phyloP scores from a whole-genome alignment of 176 grass and related monocot genomes.

The Elaeis guineensis region DNA sequence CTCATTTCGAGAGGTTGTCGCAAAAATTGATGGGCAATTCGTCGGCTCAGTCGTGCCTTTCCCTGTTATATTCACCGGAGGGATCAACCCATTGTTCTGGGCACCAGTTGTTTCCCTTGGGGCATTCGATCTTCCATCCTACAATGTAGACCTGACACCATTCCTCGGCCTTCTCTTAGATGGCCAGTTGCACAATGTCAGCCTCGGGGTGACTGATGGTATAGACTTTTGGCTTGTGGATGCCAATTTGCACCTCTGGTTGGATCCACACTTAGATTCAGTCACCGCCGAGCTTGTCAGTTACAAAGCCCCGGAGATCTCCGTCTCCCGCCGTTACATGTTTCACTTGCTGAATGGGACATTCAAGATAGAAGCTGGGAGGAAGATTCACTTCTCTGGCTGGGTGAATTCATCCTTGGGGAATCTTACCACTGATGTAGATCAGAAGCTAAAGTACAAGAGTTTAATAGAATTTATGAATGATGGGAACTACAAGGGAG shows the following conservation, averaged over 20 bases:
- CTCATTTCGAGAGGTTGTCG: slow-evolving; percentile 70
- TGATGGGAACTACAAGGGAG: slow-evolving; percentile 48
- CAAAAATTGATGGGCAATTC: slow-evolving; percentile 40
- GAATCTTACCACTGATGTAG: slow-evolving; percentile 78
- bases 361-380: slow-evolving; percentile 44
- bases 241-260: slow-evolving; percentile 87
- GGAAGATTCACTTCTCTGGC: slow-evolving; percentile 38
- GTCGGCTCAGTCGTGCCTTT: slow-evolving; percentile 78
- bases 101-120: slow-evolving; percentile 71
- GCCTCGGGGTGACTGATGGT: slow-evolving; percentile 53
- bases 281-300: slow-evolving; percentile 33
- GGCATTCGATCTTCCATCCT: slow-evolving; percentile 75
- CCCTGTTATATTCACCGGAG: slow-evolving; percentile 80
- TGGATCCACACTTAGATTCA: slow-evolving; percentile 34
- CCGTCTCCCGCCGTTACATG: slow-evolving; percentile 39
- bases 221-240: slow-evolving; percentile 79
- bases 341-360: slow-evolving; percentile 30
- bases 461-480: slow-evolving; percentile 47
- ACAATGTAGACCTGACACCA: slow-evolving; percentile 76
- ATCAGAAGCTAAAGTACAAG: slow-evolving; percentile 35
- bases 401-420: slow-evolving; percentile 80
- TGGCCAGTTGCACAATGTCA: slow-evolving; percentile 44
- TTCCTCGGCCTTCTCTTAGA: slow-evolving; percentile 69
- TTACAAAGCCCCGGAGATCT: slow-evolving; percentile 37
- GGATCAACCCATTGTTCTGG: slow-evolving; percentile 96